These are phyloP conservation scores for Xerocomellus intermedius DNA, from an alignment of 768 basidiomycete genomes.

Conservation along the genomic window DNA sequence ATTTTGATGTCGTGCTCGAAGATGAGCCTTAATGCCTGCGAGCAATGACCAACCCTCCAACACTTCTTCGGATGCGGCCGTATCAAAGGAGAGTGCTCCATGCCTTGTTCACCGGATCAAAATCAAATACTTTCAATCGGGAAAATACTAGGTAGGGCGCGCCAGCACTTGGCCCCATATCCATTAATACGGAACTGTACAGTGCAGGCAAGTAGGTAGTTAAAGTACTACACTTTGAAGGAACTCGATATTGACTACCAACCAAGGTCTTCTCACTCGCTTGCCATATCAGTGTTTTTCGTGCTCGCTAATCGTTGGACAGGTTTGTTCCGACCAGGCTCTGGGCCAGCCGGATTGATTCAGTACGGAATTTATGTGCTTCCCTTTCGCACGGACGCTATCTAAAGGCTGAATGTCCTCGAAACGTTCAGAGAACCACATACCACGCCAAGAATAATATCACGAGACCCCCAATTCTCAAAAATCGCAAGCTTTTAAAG, in stretches of 20 bases:
- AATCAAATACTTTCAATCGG: background rate
- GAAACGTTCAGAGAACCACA: background rate
- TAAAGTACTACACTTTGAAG: background rate
- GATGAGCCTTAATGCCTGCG: too few relatives aligned
- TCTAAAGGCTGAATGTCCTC: slow-evolving; percentile 3
- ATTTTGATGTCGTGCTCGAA: background rate
- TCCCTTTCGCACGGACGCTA: slow-evolving; percentile 16
- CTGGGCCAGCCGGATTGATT: slow-evolving; percentile 3
- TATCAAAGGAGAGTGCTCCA: background rate
- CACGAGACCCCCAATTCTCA: slow-evolving; percentile 1
- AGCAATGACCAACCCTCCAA: too few relatives aligned
- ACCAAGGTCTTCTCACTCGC: background rate
- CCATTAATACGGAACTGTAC: background rate
- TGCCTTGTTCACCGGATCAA: background rate
- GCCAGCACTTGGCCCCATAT: background rate
- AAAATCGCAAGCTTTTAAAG: background rate
- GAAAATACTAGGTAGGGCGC: background rate
- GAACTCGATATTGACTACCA: background rate
- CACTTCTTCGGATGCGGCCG: too few relatives aligned
- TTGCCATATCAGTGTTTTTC: background rate
- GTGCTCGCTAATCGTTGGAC: background rate
- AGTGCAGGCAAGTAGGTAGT: background rate
- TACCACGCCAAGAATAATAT: background rate
- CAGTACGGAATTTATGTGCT: background rate
- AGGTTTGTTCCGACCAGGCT: background rate